Percentiles rank a stretch among this genome's conserved stretches.
phyloP scores from a whole-genome alignment of 1,284 basidiomycete species.

The Volvariella surrecta region DNA sequence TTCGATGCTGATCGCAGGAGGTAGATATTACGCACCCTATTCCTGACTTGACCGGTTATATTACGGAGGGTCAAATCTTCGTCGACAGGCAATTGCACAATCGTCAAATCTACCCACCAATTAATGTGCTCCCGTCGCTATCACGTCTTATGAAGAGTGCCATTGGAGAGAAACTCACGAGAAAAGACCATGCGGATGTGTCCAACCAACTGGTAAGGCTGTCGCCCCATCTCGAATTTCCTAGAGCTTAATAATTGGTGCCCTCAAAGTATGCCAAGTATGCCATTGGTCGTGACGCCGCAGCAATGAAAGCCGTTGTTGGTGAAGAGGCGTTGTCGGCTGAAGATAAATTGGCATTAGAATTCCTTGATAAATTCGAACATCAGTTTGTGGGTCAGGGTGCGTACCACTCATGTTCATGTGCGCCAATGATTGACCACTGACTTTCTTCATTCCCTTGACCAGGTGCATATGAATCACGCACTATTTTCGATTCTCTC shows the following conservation, averaged over 20 bases:
- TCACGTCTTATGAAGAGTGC: constrained; percentile 99
- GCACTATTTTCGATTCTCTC: constrained; percentile 95
- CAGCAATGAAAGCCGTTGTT: constrained; percentile 99
- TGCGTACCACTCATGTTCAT: constrained; percentile 21
- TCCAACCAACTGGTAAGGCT: constrained; percentile 86
- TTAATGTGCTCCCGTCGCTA: constrained; percentile 98
- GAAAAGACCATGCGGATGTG: constrained; percentile 98
- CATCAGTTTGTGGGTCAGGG: constrained; percentile 93
- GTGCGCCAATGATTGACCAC: constrained; percentile 2
- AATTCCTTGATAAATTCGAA: constrained; percentile 94
- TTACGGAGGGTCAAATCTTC: constrained; percentile 98
- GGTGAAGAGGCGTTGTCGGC: constrained; percentile 94
- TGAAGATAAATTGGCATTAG: constrained; percentile 90
- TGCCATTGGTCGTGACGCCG: constrained; percentile 95
- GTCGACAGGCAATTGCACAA: constrained; percentile 94
- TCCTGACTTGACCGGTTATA: constrained; percentile 99
- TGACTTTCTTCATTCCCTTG: constrained; percentile 4
- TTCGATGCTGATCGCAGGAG: constrained; percentile 8
- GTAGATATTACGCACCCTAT: constrained; percentile 99
- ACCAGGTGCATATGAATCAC: constrained; percentile 86
- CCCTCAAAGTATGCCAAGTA: constrained; percentile 82
- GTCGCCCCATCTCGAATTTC: constrained; percentile 12
- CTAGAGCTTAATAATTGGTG: constrained; percentile 15
- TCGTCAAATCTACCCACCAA: constrained; percentile 97
- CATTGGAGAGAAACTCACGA: constrained; percentile 94